Base-by-base conservation (phyloP, 2,329 filamentous ascomycete species). In the Fusarium tricinctum region DNA sequence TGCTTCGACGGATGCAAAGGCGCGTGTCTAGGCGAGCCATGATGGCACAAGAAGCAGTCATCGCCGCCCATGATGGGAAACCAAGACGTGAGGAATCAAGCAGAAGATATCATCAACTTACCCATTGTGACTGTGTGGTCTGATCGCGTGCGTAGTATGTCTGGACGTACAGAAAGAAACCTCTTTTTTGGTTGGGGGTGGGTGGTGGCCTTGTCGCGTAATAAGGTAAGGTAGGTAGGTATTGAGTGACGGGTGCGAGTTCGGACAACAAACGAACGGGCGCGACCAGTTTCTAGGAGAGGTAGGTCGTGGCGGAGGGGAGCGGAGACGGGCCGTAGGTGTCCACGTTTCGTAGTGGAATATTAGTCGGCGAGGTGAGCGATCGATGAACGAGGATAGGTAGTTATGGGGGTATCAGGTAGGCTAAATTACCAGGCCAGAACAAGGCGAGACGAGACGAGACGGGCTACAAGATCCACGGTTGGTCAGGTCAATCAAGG, bases 401-500 rank as follows among this genome's bases (percentile, higher is more conserved):
- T 45, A 68, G 51, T 68, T 73, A 71, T 65, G 58, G 66, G 70
- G 74, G 67, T 69, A 73, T 50, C 30, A 51, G 66, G 49, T 52
- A 43, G 26, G 46, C 38, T 38, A 60, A 48, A 46, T 23, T 22
- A 40, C 38, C 33, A 52, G 39, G 35, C 42, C 58, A 26, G 47
- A 20, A 32, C 55, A 63, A 60, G 68, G 66, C 65, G 68, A 63
- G 55, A 57, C 22, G 6, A 23, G 22, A 50, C 45, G 68, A 59
- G 69, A 70, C 65, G 76, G 74, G 74, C 74, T 70, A 76, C 67
- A 48, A 54, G 53, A 58, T 62, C 65, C 60, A 66, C 72, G 74
- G 74, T 77, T 73, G 67, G 71, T 69, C 69, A 72, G 67, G 71
- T 69, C 69, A 72, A 64, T 57, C 60, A 69, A 67, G 74, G 74